These are phyloP conservation scores for Sclerotinia minor DNA, from an alignment of 2,329 filamentous ascomycete genomes.

Conservation along the genomic window DNA sequence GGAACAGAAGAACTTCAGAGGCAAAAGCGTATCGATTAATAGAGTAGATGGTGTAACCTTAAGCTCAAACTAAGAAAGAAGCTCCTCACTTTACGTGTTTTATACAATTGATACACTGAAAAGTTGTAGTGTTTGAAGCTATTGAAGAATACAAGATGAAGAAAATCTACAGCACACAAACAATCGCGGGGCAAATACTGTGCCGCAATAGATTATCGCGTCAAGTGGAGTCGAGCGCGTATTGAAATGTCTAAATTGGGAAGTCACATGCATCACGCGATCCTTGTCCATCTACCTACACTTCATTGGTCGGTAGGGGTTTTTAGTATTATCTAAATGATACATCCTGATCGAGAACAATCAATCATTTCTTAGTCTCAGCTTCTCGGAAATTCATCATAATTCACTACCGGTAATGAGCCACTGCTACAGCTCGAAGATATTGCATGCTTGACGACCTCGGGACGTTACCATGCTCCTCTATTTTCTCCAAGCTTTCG, in stretches of 20 bases:
- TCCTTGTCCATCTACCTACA: not conserved
- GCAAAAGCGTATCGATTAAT: not conserved
- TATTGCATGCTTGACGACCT: not conserved
- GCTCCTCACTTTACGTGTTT: not conserved
- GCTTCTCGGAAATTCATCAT: not conserved
- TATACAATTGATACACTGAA: not conserved
- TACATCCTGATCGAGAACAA: not conserved
- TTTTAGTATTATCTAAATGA: too few species aligned
- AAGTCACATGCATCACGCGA: conserved; percentile 2
- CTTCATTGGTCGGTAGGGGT: not conserved
- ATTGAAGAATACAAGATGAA: not conserved
- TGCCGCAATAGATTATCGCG: not conserved
- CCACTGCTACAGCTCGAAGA: too few species aligned
- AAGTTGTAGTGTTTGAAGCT: not conserved
- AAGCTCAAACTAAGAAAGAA: not conserved
- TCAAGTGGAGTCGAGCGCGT: not conserved
- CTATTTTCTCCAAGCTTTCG: not conserved
- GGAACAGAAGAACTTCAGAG: not conserved
- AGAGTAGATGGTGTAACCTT: not conserved
- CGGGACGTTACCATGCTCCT: not conserved
- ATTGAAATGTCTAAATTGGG: not conserved
- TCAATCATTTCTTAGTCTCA: not conserved
- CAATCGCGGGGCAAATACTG: not conserved
- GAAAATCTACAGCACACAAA: not conserved
- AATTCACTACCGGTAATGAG: not conserved